These are phyloP conservation scores for Linderina pennispora DNA, from an alignment of 192 early-diverging fungal genomes.

Conservation along the genomic window DNA sequence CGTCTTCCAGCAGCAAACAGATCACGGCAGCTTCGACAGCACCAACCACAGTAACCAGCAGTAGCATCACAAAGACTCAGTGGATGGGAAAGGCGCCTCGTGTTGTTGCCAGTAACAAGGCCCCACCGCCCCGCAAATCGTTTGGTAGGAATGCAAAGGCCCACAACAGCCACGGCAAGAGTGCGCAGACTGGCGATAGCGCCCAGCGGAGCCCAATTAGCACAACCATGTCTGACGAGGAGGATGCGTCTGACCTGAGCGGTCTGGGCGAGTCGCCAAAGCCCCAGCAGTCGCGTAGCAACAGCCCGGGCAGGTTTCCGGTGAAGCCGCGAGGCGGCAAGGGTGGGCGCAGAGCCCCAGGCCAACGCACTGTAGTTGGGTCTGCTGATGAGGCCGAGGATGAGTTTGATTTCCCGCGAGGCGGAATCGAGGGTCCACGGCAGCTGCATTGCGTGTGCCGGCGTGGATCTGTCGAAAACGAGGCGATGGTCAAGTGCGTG, in stretches of 20 bases:
- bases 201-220: no score
- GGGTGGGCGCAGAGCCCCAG: neutral
- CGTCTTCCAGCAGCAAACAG: neutral
- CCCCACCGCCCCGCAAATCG: neutral
- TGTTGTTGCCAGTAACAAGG: no score
- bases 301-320: neutral
- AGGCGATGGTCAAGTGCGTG: slow-evolving; percentile 18
- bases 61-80: neutral
- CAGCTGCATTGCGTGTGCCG: slow-evolving; percentile 18
- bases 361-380: neutral
- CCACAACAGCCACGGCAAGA: neutral
- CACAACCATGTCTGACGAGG: no score
- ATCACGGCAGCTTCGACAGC: neutral
- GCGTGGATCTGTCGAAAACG: neutral
- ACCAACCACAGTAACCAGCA: no score
- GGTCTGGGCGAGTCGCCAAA: no score
- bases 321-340: slow-evolving; percentile 6
- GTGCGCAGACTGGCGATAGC: no score
- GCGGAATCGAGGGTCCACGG: slow-evolving; percentile 5
- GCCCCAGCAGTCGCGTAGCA: no score
- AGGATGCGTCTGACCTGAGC: no score
- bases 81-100: neutral
- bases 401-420: slow-evolving; percentile 2
- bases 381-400: slow-evolving; percentile 1
- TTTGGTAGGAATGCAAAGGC: neutral